These are phyloP conservation scores for Colletotrichum sp. DNA, from an alignment of 2,329 filamentous ascomycete genomes.

Conservation along the genomic window DNA sequence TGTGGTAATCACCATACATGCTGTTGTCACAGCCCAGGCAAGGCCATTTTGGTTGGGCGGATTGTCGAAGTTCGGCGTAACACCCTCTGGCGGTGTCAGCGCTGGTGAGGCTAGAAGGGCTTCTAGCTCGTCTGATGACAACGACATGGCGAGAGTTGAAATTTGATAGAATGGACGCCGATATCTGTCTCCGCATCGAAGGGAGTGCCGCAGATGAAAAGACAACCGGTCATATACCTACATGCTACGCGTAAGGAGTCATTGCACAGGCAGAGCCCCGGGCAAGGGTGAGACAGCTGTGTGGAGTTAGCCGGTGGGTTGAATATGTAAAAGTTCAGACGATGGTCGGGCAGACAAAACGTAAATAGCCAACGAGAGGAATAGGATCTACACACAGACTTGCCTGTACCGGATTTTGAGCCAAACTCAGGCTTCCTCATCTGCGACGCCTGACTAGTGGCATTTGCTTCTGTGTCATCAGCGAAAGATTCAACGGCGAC, in stretches of 20 bases:
- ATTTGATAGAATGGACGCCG: not conserved
- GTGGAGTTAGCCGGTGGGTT: not conserved
- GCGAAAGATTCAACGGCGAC: not conserved
- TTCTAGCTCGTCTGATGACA: constrained; percentile 4
- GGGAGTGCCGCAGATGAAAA: not conserved
- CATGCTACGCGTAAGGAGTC: not conserved
- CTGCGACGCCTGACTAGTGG: not conserved
- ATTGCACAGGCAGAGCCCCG: not conserved
- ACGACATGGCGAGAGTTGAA: not conserved
- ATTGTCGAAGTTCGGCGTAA: constrained; percentile 8
- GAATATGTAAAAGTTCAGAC: not conserved
- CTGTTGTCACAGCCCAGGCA: constrained; percentile 2
- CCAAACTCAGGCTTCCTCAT: not conserved
- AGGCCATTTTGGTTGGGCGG: constrained; percentile 19
- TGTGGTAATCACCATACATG: not conserved
- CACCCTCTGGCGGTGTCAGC: constrained; percentile 7
- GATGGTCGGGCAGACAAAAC: not conserved
- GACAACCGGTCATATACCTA: not conserved
- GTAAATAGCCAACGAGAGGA: not conserved
- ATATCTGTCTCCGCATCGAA: not conserved
- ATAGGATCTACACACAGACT: not conserved
- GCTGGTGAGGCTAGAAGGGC: constrained; percentile 8
- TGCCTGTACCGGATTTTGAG: not conserved
- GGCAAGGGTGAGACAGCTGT: not conserved
- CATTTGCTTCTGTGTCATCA: not conserved